Conservation (phyloP, 352 stramenopile species). For the Pythium biforme region DNA sequence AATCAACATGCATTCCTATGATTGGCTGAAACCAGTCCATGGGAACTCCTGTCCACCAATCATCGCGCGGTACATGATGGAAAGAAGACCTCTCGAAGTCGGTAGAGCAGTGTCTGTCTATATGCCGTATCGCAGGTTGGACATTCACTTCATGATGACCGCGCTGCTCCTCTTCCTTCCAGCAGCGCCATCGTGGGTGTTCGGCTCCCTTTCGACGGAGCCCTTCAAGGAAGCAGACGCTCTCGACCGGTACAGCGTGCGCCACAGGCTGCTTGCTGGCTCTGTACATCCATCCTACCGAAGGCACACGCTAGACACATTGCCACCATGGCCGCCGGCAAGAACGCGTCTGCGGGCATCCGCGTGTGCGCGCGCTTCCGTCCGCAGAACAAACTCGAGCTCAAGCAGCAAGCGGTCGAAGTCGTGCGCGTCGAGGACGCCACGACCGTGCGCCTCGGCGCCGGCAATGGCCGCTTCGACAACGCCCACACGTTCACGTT, state of each 20-base stretch:
- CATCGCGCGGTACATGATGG: neutral
- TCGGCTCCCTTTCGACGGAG: neutral
- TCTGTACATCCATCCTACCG: neutral
- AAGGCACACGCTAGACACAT: neutral
- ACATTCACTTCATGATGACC: constrained; percentile 4
- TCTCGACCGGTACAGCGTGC: neutral
- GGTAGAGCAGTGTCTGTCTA: neutral
- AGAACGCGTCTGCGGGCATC: constrained; percentile 40
- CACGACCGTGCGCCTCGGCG: constrained; percentile 42
- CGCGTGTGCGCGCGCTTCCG: constrained; percentile 73
- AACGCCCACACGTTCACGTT: constrained; percentile 62
- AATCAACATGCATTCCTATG: neutral
- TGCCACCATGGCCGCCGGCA: constrained; percentile 1
- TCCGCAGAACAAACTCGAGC: constrained; percentile 75
- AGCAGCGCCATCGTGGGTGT: neutral
- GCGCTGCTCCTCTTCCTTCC: neutral
- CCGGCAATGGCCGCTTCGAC: constrained; percentile 26
- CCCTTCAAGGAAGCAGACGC: constrained; percentile 6
- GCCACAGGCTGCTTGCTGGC: neutral
- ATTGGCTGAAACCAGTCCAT: neutral
- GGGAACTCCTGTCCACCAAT: constrained; percentile 3
- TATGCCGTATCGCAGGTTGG: constrained; percentile 8
- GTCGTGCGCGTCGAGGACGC: constrained; percentile 52
- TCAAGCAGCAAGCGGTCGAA: constrained; percentile 63
- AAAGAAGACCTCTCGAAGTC: constrained; percentile 13